Conservation (phyloP, 345 rosid species). For the Euphorbia pulcherrima region DNA sequence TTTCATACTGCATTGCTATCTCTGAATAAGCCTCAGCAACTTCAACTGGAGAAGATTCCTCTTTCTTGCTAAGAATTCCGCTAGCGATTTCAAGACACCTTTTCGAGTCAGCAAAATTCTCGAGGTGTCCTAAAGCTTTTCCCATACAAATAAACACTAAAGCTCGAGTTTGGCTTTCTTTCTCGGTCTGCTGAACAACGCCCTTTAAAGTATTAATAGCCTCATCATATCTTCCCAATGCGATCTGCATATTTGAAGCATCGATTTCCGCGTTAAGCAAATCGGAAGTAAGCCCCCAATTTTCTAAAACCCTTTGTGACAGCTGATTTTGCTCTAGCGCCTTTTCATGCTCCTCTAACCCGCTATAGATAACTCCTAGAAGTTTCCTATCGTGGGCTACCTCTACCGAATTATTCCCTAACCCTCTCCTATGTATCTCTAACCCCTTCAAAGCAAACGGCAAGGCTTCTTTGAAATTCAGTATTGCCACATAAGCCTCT, state of each 20-base stretch:
- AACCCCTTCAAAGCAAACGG: constrained; percentile 64
- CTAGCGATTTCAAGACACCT: constrained; percentile 76
- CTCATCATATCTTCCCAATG: constrained; percentile 68
- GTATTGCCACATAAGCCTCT: constrained; percentile 76
- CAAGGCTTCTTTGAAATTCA: constrained; percentile 81
- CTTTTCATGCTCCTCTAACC: constrained; percentile 79
- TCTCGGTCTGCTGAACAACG: constrained; percentile 64
- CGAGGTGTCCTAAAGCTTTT: constrained; percentile 63
- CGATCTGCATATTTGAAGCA: constrained; percentile 87
- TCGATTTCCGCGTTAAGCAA: constrained; percentile 75
- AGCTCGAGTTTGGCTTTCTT: constrained; percentile 69
- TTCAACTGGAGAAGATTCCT: constrained; percentile 54
- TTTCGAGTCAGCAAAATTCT: constrained; percentile 64
- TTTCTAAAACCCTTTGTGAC: constrained; percentile 69
- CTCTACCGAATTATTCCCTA: constrained; percentile 78
- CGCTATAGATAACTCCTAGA: constrained; percentile 83
- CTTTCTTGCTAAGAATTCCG: constrained; percentile 76
- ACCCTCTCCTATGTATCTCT: constrained; percentile 62
- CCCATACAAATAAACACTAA: constrained; percentile 77
- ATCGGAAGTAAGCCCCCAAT: constrained; percentile 73
- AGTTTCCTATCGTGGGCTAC: constrained; percentile 80
- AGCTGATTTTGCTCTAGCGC: constrained; percentile 80
- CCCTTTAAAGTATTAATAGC: constrained; percentile 63
- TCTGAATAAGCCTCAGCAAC: constrained; percentile 90
- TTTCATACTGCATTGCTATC: constrained; percentile 83